phyloP scores from a whole-genome alignment of 1,139 yeast species.

The Tardiomyces depauwii region DNA sequence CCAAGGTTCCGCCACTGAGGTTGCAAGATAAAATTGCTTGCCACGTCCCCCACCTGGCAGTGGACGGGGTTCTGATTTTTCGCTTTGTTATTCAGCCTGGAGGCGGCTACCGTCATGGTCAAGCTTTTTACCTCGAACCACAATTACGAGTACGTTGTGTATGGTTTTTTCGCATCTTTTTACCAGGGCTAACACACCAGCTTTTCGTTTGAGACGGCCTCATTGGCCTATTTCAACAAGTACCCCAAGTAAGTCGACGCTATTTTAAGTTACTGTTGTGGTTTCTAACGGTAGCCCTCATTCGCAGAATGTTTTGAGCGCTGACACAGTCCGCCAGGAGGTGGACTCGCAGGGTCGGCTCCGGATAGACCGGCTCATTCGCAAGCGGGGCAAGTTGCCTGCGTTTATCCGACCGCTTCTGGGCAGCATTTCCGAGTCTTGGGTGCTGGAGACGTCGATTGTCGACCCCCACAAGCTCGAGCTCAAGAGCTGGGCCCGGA shows the following conservation, averaged over 20 bases:
- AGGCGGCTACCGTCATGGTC: conserved; percentile 9
- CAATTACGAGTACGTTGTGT: conserved; percentile 10
- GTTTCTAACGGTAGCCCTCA: conserved; percentile 36
- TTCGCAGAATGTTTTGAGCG: conserved; percentile 77
- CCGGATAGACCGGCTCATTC: conserved; percentile 62
- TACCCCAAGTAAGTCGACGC: conserved; percentile 46
- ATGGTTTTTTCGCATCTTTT: neutral
- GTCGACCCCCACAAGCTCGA: conserved; percentile 51
- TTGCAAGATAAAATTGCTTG: too few relatives aligned
- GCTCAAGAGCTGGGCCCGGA: conserved; percentile 66
- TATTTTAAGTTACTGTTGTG: neutral
- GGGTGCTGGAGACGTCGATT: conserved; percentile 74
- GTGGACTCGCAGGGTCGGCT: conserved; percentile 56
- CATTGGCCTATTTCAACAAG: conserved; percentile 71
- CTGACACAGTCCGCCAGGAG: conserved; percentile 57
- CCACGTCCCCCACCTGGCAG: too few relatives aligned
- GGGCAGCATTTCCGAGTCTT: conserved; percentile 61
- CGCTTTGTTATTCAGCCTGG: too few relatives aligned
- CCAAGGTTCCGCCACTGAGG: too few relatives aligned
- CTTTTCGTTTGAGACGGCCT: conserved; percentile 56
- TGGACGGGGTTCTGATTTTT: too few relatives aligned
- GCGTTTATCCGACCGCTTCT: conserved; percentile 67
- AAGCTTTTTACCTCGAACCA: conserved; percentile 9
- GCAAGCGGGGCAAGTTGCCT: conserved; percentile 76
- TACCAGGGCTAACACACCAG: conserved; percentile 5